Conservation (phyloP, 176 grass and related monocot genomes). For the Melocanna baccifera region DNA sequence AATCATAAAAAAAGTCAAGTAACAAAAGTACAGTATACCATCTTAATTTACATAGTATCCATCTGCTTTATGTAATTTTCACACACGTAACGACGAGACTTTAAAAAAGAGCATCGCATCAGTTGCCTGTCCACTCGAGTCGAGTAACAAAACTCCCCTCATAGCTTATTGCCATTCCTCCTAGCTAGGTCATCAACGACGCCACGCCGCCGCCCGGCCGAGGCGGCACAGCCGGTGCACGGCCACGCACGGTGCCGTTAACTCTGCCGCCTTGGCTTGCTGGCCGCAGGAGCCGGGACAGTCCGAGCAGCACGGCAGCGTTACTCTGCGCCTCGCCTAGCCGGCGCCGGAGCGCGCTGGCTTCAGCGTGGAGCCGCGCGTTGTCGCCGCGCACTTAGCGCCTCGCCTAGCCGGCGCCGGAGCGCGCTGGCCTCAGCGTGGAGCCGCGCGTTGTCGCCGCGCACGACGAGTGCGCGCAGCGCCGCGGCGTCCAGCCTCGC, state of each 20-base stretch:
- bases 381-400: conserved; percentile 25
- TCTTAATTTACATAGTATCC: too few relatives aligned
- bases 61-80: too few relatives aligned
- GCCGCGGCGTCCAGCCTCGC: background rate
- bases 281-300: background rate
- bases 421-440: conserved; percentile 16
- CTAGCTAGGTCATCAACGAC: background rate
- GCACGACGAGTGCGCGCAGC: background rate
- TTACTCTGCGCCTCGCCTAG: conserved; percentile 18
- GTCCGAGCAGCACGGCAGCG: conserved; percentile 10
- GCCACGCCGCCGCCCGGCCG: background rate
- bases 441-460: conserved; percentile 30
- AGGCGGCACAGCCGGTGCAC: background rate
- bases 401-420: conserved; percentile 27
- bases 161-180: background rate
- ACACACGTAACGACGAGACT: too few relatives aligned
- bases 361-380: conserved; percentile 32
- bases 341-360: conserved; percentile 8
- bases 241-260: background rate
- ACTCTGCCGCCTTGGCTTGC: too few relatives aligned
- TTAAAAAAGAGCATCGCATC: background rate
- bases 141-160: background rate
- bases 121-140: background rate
- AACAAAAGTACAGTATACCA: too few relatives aligned
- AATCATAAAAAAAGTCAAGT: too few relatives aligned